phyloP scores from a whole-genome alignment of 345 rosid genomes.

The Gossypium herbaceum region DNA sequence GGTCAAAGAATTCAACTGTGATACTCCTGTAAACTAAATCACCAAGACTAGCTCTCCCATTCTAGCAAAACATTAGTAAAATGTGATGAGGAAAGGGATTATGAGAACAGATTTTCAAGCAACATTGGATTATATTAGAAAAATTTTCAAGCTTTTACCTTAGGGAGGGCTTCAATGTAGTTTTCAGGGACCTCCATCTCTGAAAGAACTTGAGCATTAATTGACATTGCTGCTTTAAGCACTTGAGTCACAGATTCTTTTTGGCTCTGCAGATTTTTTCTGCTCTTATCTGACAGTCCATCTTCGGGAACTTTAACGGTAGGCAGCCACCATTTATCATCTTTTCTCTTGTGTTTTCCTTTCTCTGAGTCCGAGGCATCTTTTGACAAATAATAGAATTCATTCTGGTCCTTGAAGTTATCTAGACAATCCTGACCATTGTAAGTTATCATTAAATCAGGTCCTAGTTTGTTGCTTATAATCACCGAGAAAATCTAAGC shows the following conservation, averaged over 20 bases:
- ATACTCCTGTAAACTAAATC: conserved; percentile 70
- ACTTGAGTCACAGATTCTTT: conserved; percentile 92
- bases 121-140: background rate
- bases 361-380: conserved; percentile 65
- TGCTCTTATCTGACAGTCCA: conserved; percentile 63
- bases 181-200: conserved; percentile 94
- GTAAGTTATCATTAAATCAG: background rate
- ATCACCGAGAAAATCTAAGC: background rate
- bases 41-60: conserved; percentile 90
- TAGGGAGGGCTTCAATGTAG: conserved; percentile 90
- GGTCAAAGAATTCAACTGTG: conserved; percentile 80
- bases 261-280: conserved; percentile 72
- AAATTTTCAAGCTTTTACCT: conserved; percentile 39
- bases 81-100: background rate
- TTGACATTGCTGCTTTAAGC: conserved; percentile 96
- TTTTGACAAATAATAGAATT: conserved; percentile 69
- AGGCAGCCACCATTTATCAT: conserved; percentile 97
- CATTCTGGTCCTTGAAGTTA: conserved; percentile 72
- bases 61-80: conserved; percentile 34
- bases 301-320: conserved; percentile 62
- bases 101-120: background rate
- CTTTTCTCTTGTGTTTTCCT: conserved; percentile 49
- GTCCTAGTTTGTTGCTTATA: background rate
- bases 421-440: conserved; percentile 67
- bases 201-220: conserved; percentile 80